These are phyloP conservation scores for Neurospora sp. DNA, from an alignment of 495 filamentous ascomycete genomes.

Conservation along the genomic window DNA sequence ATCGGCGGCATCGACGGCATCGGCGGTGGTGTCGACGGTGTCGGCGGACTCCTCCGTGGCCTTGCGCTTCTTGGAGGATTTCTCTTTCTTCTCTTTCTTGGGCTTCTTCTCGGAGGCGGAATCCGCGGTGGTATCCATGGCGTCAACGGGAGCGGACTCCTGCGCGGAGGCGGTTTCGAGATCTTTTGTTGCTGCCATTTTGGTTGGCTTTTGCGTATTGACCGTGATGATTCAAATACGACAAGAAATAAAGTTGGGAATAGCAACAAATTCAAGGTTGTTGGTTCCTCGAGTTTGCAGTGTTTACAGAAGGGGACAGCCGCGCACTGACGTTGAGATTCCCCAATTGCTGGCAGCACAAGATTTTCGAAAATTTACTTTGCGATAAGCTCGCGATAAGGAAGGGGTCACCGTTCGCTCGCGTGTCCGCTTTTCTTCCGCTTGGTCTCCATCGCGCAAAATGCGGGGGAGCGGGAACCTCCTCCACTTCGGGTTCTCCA, in stretches of 20 bases:
- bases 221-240: no score
- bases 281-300: neutral
- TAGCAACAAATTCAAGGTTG: neutral
- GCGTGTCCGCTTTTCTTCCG: neutral
- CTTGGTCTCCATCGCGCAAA: neutral
- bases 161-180: neutral
- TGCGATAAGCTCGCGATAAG: slow-evolving; percentile 15
- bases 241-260: neutral
- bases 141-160: neutral
- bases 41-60: slow-evolving; percentile 7
- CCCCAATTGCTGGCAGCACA: neutral
- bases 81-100: neutral
- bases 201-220: neutral
- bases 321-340: neutral
- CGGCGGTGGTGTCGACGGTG: neutral
- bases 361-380: slow-evolving; percentile 13
- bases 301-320: neutral
- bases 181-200: slow-evolving; percentile 8
- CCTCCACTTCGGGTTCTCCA: neutral
- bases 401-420: neutral
- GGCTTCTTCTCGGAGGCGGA: neutral
- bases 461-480: slow-evolving; percentile 6
- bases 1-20: slow-evolving; percentile 2
- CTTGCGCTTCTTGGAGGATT: neutral
- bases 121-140: neutral